Evolutionary conservation across 441 rosid species (phyloP).

Genomic region (Hura crepitans): DNA sequence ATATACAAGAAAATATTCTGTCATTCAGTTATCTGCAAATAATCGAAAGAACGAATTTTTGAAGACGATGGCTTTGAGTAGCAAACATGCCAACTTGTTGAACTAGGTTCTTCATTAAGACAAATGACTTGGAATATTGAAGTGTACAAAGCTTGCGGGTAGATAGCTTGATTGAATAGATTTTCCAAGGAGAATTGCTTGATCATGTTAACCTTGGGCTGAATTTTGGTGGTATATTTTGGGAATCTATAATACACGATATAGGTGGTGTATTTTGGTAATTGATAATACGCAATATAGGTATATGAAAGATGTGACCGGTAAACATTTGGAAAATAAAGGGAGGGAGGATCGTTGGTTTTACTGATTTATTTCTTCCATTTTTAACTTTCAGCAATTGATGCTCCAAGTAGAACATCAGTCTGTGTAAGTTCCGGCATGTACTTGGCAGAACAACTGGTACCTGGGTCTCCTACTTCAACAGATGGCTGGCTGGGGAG

Average conservation of each 20-base stretch:
- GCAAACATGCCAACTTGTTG: background rate
- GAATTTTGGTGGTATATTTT: background rate
- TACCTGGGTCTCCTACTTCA: constrained; percentile 83
- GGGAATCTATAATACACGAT: background rate
- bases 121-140: background rate
- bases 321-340: background rate
- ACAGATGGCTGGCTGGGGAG: constrained; percentile 99
- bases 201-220: background rate
- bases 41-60: background rate
- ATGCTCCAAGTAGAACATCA: constrained; percentile 50
- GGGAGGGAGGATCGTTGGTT: background rate
- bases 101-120: background rate
- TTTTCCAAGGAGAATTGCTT: background rate
- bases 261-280: too few relatives aligned
- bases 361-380: constrained; percentile 21
- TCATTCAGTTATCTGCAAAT: background rate
- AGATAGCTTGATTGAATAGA: background rate
- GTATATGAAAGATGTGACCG: background rate
- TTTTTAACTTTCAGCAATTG: constrained; percentile 41
- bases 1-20: background rate
- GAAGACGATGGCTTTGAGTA: background rate
- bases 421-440: constrained; percentile 53
- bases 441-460: constrained; percentile 69
- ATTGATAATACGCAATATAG: background rate
- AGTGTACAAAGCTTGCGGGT: background rate